Evolutionary conservation across 768 basidiomycete genomes (phyloP), one percentile per base, ranked within the genome.

Genomic region (Podaxis sp.): DNA sequence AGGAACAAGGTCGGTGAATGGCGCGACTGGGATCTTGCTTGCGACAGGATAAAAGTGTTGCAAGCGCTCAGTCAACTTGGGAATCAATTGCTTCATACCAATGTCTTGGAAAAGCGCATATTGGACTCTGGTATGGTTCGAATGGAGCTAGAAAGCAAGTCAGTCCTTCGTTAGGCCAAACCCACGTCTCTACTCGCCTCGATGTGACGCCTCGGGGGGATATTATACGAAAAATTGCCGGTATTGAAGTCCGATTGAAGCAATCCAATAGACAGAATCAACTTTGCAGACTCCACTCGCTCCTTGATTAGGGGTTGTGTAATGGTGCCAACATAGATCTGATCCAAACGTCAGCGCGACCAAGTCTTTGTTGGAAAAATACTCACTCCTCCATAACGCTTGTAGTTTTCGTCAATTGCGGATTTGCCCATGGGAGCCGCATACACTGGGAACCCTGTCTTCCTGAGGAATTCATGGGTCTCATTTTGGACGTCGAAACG

Each of bases 161-260:
- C 28, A 66, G 33, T 24, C 10, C 7, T 15, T 13, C 2, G 65
- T 7, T 66, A 17, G 7, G 20, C 13, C 22, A 30, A 4, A 57
- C 22, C 20, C 17, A 2, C 2, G 17, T 22, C 7, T 24, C 5
- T 26, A 62, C 67, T 13, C 66, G 89, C 90, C 80, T 91, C 91
- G 65, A 93, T 77, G 13, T 84, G 86, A 44, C 79, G 80, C 11
- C 74, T 72, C 0, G 78, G 78, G 4, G 88, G 85, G 51, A 89
- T 87, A 55, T 82, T 84, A 68, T 91, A 93, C 0, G 89, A 89
- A 74, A 93, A 95, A 73, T 89, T 90, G 36, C 93, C 94, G 1
- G 91, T 92, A 74, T 96, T 96, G 79, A 93, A 94, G 72, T 96
- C 93, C 51, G 83, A 86, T 70, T 84, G 85, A 55, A 92, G 76